Base-by-base conservation (phyloP, 352 stramenopile species). In the Pythium coloratum region DNA sequence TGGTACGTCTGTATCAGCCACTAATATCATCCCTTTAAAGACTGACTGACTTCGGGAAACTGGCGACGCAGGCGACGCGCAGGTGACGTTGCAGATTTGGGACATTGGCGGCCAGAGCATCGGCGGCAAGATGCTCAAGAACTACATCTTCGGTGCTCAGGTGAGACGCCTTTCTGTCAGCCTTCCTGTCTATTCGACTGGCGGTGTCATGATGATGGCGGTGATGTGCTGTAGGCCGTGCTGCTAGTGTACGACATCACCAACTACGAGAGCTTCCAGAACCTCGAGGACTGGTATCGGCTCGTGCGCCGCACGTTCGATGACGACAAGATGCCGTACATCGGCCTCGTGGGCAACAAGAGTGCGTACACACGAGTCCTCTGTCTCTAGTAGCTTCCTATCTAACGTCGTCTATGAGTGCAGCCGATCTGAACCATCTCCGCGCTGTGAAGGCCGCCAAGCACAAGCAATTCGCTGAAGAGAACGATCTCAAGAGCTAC, bases 221-320 rank as follows among this genome's bases (percentile, higher is more conserved):
- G 20, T 24, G 20, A 24, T 32, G 28, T 42, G 2, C 1, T 46
- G 6, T 40, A 92, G 85, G 92, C 88, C 2, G 88, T 98, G 47
- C 66, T 98, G 46, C 71, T 98, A 30, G 92, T 96, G 56, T 98
- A 98, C 71, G 95, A 98, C 78, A 96, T 98, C 69, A 98, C 94
- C 55, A 98, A 98, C 76, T 97, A 97, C 66, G 91, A 98, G 68
- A 97, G 89, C 61, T 98, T 98, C 67, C 89, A 96, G 67, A 97
- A 98, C 76, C 78, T 98, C 16, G 94, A 98, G 63, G 93, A 98
- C 69, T 98, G 93, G 93, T 97, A 97, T 68, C 82, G 90, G 7
- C 75, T 98, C n/a, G 94, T 98, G 49, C 77, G 86, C 14, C 80
- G 84, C 63, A 92, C 91, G n/a, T 97, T 97, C 62, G 76, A 84